Evolutionary conservation across 2,329 filamentous ascomycete genomes (phyloP), one percentile per base, ranked within the genome.

Genomic region (Talaromyces islandicus): DNA sequence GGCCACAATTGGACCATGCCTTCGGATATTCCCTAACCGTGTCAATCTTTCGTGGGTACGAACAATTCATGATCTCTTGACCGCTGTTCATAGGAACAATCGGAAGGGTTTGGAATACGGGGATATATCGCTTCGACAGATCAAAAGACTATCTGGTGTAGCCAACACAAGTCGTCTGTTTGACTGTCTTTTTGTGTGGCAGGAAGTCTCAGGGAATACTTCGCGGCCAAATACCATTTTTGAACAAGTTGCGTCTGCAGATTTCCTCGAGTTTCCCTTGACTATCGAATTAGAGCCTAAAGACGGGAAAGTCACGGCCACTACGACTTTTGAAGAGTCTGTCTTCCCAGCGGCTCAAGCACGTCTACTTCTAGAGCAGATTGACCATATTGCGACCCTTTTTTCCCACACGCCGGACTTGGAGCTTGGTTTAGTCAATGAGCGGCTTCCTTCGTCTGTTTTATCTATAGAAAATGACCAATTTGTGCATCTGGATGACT

Each of bases 111-210:
- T 96, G 56, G 80, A 84, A 17, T 80, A 93, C 69, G 83, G 83
- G 24, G 77, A 78, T 1, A 68, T 92, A 6, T 81, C 90, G 0
- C 78, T 95, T 2, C 77, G 84, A 0, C 85, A 91, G 1, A 90
- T 96, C 64, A 88, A 85, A 67, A 85, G 83, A 64, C 73, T 82
- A 1, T 83, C 81, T 3, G 82, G 81, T 0, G 75, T 80, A 29
- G 78, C 85, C 0, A 78, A 81, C 0, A 80, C 84, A 43, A 56
- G 60, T 7, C 74, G 75, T 1, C 73, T 96, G 0, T 96, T 93
- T 65, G 90, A 96, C 65, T 82, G 87, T 0, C 77, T 96, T 0
- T 88, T 96, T 67, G 87, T 92, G 0, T 97, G 92, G 80, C 92
- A 97, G 67, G 88, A 96, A 68, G 89, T 87, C 0, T 77, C 88